Percentiles rank a stretch among this genome's conserved stretches.
phyloP scores from a whole-genome alignment of 345 rosid genomes.

The Citrus mangshanensis region DNA sequence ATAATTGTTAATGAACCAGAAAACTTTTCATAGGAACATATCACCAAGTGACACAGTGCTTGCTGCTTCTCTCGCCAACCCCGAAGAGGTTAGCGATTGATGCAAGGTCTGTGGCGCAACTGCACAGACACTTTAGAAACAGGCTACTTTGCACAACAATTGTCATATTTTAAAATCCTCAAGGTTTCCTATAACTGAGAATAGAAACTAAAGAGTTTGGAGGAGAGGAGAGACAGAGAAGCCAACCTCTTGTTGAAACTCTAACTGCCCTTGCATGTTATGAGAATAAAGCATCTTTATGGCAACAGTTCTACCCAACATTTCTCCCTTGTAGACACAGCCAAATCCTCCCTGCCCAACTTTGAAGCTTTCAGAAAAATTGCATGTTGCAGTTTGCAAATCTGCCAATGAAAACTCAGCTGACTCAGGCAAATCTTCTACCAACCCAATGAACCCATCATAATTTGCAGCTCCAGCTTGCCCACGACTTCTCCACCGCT shows the following conservation, averaged over 20 bases:
- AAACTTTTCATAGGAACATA: background rate
- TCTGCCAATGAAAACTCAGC: slow-evolving; percentile 60
- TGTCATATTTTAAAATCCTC: background rate
- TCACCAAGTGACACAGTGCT: background rate
- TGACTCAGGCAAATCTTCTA: slow-evolving; percentile 51
- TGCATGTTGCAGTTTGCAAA: slow-evolving; percentile 59
- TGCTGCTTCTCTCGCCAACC: background rate
- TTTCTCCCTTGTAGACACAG: slow-evolving; percentile 75
- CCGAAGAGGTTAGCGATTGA: background rate
- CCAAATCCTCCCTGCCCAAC: slow-evolving; percentile 64
- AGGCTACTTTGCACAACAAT: background rate
- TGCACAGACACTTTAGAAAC: background rate
- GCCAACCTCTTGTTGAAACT: slow-evolving; percentile 70
- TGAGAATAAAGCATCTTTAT: slow-evolving; percentile 58
- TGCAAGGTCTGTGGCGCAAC: background rate
- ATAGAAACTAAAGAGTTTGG: background rate
- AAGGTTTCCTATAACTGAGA: background rate
- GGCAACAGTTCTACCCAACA: slow-evolving; percentile 80
- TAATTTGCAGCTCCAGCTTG: slow-evolving; percentile 43
- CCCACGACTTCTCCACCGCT: slow-evolving; percentile 57
- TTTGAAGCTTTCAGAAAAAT: slow-evolving; percentile 77
- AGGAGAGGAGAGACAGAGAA: background rate
- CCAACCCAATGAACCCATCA: slow-evolving; percentile 39
- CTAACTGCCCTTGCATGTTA: slow-evolving; percentile 61
- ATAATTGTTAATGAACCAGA: background rate